A percentile compares a stretch with the other conserved stretches of the same genome.
Conservation (phyloP, 768 basidiomycete species). For the Sarcodon sp. region DNA sequence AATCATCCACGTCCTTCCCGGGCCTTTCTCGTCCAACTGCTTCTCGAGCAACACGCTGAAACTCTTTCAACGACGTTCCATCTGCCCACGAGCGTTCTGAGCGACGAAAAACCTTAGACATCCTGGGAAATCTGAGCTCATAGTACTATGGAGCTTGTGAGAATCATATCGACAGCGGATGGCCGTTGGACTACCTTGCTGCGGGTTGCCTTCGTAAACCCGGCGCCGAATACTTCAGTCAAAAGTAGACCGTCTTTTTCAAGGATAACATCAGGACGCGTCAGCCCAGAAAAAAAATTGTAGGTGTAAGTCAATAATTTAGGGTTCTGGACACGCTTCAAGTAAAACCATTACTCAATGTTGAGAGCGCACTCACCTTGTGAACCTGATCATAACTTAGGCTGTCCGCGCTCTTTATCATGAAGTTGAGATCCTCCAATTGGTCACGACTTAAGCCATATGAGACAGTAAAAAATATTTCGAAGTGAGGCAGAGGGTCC, state of each 20-base stretch:
- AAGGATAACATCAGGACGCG: constrained; percentile 44
- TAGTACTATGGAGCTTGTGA: constrained; percentile 43
- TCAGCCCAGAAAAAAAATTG: constrained; percentile 31
- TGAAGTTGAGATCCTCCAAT: constrained; percentile 63
- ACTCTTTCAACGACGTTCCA: constrained; percentile 30
- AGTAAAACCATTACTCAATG: neutral
- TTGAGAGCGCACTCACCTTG: constrained; percentile 10
- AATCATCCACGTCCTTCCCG: constrained; percentile 39
- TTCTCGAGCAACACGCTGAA: constrained; percentile 42
- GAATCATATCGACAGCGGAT: neutral
- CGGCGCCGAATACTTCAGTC: constrained; percentile 69
- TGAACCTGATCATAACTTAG: constrained; percentile 15
- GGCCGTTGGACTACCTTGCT: constrained; percentile 29
- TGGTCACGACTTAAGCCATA: constrained; percentile 61
- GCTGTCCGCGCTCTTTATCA: constrained; percentile 35
- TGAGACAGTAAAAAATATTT: constrained; percentile 61
- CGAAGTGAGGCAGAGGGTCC: constrained; percentile 40
- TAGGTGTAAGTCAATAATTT: constrained; percentile 40
- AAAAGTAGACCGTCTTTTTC: constrained; percentile 36
- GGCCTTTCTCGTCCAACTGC: constrained; percentile 38
- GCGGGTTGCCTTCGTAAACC: constrained; percentile 58
- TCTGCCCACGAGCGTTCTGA: constrained; percentile 57
- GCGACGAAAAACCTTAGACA: constrained; percentile 53
- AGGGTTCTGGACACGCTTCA: constrained; percentile 9
- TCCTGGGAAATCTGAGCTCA: constrained; percentile 73